These are phyloP conservation scores for Chalciporus sphaerocephalus DNA, from an alignment of 768 basidiomycete species.

Conservation along the genomic window DNA sequence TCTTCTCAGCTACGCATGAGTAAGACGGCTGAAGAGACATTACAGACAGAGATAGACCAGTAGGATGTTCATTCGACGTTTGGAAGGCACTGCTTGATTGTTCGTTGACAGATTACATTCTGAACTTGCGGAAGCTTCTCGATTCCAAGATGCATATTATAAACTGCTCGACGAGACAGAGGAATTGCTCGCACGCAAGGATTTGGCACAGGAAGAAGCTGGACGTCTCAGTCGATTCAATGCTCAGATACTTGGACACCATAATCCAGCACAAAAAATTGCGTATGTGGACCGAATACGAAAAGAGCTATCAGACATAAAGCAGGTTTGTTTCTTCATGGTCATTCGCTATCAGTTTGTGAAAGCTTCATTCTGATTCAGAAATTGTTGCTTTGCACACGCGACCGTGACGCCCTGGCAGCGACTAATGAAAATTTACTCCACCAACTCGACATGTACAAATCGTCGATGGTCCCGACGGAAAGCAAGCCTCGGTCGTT, in stretches of 20 bases:
- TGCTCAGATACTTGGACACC: slow-evolving; percentile 79
- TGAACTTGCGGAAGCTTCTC: slow-evolving; percentile 57
- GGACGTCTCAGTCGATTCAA: slow-evolving; percentile 74
- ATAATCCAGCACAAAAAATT: slow-evolving; percentile 82
- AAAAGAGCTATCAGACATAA: slow-evolving; percentile 71
- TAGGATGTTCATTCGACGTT: slow-evolving; percentile 33
- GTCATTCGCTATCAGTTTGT: neutral
- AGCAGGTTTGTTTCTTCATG: slow-evolving; percentile 54
- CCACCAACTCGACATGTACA: slow-evolving; percentile 58
- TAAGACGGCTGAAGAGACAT: slow-evolving; percentile 61
- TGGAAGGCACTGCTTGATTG: neutral
- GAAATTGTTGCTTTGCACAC: slow-evolving; percentile 46
- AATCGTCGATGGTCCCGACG: slow-evolving; percentile 47
- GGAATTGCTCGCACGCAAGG: slow-evolving; percentile 62
- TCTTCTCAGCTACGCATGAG: slow-evolving; percentile 48
- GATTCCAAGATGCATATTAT: slow-evolving; percentile 69
- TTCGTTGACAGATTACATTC: slow-evolving; percentile 33
- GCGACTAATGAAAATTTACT: slow-evolving; percentile 44
- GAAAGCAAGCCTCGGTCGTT: slow-evolving; percentile 52
- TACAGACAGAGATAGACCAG: slow-evolving; percentile 67
- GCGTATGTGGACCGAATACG: slow-evolving; percentile 83
- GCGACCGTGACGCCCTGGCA: slow-evolving; percentile 46
- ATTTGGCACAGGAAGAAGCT: slow-evolving; percentile 77
- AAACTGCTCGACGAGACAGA: slow-evolving; percentile 60
- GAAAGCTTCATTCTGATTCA: slow-evolving; percentile 19